Conservation (phyloP, 768 basidiomycete species). For the Suillus occidentalis region DNA sequence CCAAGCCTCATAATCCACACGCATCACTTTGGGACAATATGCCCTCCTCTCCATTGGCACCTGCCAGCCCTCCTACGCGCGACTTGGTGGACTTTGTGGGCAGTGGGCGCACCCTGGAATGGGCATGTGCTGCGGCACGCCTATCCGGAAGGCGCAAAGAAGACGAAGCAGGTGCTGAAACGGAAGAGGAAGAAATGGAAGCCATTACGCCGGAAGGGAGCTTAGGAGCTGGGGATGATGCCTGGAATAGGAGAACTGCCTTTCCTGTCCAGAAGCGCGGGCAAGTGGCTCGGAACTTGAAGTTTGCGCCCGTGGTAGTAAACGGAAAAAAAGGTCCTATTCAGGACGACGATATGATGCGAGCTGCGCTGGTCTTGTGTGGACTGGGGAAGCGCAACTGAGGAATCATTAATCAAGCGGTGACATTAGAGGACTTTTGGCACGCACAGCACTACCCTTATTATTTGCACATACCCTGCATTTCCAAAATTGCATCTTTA, state of each 20-base stretch:
- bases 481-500: constrained; percentile 1
- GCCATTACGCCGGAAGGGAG: constrained; percentile 64
- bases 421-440: constrained; percentile 1
- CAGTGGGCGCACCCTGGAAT: constrained; percentile 28
- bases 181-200: constrained; percentile 67
- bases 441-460: constrained; percentile 1
- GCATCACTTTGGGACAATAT: constrained; percentile 35
- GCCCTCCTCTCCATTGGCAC: constrained; percentile 46
- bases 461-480: constrained; percentile 7
- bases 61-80: constrained; percentile 31
- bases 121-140: constrained; percentile 44
- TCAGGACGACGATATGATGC: constrained; percentile 69
- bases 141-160: constrained; percentile 37
- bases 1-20: constrained; percentile 27
- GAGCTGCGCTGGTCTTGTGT: constrained; percentile 66
- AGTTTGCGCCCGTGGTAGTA: not conserved
- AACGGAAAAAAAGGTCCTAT: constrained; percentile 16
- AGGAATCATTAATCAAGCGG: not conserved
- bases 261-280: not conserved
- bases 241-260: constrained; percentile 31
- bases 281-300: constrained; percentile 6
- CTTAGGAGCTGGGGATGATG: constrained; percentile 40
- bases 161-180: constrained; percentile 39
- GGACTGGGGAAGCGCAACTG: constrained; percentile 41
- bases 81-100: constrained; percentile 32